phyloP scores from a whole-genome alignment of 1,284 basidiomycete genomes.

The Crepidotus sp. region DNA sequence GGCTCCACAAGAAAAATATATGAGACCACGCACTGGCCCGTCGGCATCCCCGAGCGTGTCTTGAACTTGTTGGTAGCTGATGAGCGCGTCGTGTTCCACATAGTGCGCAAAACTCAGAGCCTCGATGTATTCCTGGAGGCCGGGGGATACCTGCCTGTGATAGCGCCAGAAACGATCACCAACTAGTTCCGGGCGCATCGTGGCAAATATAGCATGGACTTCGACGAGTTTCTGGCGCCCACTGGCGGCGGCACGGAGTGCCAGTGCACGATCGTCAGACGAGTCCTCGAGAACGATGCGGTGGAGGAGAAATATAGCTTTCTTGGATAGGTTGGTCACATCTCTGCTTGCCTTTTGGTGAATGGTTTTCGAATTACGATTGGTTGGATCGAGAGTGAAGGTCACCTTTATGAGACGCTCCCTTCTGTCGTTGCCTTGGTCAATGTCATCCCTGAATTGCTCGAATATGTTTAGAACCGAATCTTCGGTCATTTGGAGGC shows the following conservation, averaged over 20 bases:
- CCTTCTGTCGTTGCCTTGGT: constrained; percentile 64
- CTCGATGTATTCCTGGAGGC: constrained; percentile 75
- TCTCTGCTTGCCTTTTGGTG: constrained; percentile 62
- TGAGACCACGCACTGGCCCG: constrained; percentile 46
- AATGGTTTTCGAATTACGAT: constrained; percentile 4
- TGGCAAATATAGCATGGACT: constrained; percentile 58
- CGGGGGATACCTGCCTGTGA: constrained; percentile 49
- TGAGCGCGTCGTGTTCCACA: constrained; percentile 63
- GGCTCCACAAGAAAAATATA: constrained; percentile 1
- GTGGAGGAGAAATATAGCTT: constrained; percentile 89
- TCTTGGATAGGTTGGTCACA: constrained; percentile 89
- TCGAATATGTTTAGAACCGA: constrained; percentile 38
- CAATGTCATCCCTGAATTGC: constrained; percentile 59
- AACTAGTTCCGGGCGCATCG: constrained; percentile 55
- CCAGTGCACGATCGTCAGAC: constrained; percentile 27
- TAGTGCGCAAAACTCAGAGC: constrained; percentile 87
- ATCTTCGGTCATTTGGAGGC: constrained; percentile 3
- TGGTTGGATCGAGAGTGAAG: background rate
- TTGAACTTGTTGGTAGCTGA: constrained; percentile 68
- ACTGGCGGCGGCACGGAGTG: constrained; percentile 41
- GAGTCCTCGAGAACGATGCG: constrained; percentile 54
- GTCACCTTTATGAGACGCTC: constrained; percentile 80
- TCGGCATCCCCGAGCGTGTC: constrained; percentile 47
- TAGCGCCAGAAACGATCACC: constrained; percentile 78
- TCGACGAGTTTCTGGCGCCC: constrained; percentile 64